phyloP scores from a whole-genome alignment of 495 filamentous ascomycete genomes.

The Hypoxylon rickii region DNA sequence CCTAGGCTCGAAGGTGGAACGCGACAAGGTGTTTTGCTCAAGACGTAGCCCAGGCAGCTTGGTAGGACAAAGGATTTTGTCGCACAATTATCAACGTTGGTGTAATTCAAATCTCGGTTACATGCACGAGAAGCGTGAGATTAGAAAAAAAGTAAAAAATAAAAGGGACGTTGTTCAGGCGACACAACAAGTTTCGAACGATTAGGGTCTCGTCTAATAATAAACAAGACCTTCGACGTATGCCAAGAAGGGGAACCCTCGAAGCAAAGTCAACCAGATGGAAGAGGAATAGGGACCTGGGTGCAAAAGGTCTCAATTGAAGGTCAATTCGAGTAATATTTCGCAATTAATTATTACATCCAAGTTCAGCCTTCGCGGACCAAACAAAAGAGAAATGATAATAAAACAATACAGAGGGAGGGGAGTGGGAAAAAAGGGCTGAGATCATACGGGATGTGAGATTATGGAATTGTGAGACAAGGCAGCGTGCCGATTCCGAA shows the following conservation, averaged over 20 bases:
- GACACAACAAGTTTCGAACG: slow-evolving; percentile 2
- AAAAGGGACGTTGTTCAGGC: slow-evolving; percentile 16
- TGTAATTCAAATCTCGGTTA: slow-evolving; percentile 27
- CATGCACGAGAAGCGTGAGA: slow-evolving; percentile 24
- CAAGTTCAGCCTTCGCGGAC: not conserved
- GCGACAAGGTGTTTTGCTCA: slow-evolving; percentile 20
- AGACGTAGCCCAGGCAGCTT: not conserved
- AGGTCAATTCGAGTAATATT: slow-evolving; percentile 13
- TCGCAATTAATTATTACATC: slow-evolving; percentile 25
- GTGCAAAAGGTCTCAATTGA: slow-evolving; percentile 3
- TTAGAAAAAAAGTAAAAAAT: slow-evolving; percentile 7
- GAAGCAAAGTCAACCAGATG: not conserved
- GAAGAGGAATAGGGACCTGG: not conserved
- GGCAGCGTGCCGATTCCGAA: slow-evolving; percentile 31
- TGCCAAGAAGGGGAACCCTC: slow-evolving; percentile 21
- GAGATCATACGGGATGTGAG: not conserved
- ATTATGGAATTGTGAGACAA: slow-evolving; percentile 24
- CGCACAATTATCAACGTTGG: slow-evolving; percentile 8
- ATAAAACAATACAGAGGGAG: not conserved
- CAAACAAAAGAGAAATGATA: slow-evolving; percentile 1
- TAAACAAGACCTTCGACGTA: slow-evolving; percentile 29
- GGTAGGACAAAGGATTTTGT: not conserved
- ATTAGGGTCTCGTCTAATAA: slow-evolving; percentile 27
- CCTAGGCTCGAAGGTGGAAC: slow-evolving; percentile 6
- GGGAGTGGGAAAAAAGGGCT: slow-evolving; percentile 11